Evolutionary conservation across 257 asterid genomes (phyloP).

Genomic region (Nicotiana benthamiana): DNA sequence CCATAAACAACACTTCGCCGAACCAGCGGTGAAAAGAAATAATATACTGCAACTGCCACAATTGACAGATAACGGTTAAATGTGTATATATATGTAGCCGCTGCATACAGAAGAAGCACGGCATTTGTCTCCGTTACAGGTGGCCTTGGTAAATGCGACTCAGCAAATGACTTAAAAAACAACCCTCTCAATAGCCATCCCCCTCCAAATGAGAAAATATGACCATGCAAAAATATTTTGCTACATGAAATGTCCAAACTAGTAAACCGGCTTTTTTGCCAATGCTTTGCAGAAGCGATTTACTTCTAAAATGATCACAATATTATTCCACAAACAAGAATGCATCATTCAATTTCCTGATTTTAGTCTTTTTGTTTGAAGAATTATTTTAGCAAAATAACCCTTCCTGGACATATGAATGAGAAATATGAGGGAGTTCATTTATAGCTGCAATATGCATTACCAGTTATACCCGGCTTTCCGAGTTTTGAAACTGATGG

Average conservation of each 20-base stretch:
- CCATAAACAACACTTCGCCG: slow-evolving; percentile 80
- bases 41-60: slow-evolving; percentile 68
- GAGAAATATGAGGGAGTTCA: not conserved
- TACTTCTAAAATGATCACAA: not conserved
- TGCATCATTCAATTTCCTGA: not conserved
- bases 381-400: not conserved
- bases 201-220: not conserved
- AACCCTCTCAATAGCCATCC: not conserved
- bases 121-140: not conserved
- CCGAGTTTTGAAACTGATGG: not conserved
- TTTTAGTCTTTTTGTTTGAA: not conserved
- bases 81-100: not conserved
- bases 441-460: not conserved
- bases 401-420: not conserved
- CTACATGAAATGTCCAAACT: not conserved
- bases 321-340: slow-evolving; percentile 4
- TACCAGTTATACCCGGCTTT: not conserved
- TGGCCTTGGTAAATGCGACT: not conserved
- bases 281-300: not conserved
- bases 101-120: not conserved
- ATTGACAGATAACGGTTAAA: slow-evolving; percentile 12
- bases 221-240: not conserved
- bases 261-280: not conserved
- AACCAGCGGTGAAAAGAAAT: slow-evolving; percentile 79
- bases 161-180: not conserved